Percentiles rank a stretch among this genome's conserved stretches.
Conservation (phyloP, 352 stramenopile species). For the Paralagenidium karlingii region DNA sequence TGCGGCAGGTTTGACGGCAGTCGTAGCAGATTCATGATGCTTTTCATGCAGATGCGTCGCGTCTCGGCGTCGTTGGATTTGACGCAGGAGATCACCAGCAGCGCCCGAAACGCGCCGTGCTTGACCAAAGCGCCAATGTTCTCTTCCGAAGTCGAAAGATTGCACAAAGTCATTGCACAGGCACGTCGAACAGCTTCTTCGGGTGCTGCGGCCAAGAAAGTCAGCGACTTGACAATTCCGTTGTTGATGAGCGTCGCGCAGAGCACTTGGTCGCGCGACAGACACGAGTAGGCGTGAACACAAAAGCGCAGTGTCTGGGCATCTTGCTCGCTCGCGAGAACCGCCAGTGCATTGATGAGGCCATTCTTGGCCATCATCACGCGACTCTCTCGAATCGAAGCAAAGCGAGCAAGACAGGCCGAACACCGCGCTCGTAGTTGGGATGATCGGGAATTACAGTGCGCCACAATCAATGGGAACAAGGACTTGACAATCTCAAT, state of each 20-base stretch:
- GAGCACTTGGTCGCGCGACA: conserved; percentile 31
- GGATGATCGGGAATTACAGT: conserved; percentile 14
- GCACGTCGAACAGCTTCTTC: conserved; percentile 55
- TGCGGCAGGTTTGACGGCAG: conserved; percentile 26
- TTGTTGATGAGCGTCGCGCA: conserved; percentile 32
- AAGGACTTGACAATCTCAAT: conserved; percentile 22
- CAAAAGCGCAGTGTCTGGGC: conserved; percentile 40
- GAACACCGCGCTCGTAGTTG: conserved; percentile 28
- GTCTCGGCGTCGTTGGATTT: conserved; percentile 73
- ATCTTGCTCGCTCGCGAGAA: conserved; percentile 36
- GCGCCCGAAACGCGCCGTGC: conserved; percentile 73
- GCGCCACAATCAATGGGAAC: conserved; percentile 24
- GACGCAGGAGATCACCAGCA: conserved; percentile 77
- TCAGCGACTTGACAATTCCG: conserved; percentile 61
- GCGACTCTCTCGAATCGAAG: conserved; percentile 37
- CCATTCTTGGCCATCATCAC: conserved; percentile 31
- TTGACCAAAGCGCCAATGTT: conserved; percentile 86
- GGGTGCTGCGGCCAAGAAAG: conserved; percentile 41
- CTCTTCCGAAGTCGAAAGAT: conserved; percentile 81
- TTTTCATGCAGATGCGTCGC: conserved; percentile 55
- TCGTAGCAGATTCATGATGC: conserved; percentile 51
- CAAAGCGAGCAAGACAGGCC: conserved; percentile 57
- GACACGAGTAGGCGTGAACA: conserved; percentile 47
- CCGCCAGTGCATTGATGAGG: conserved; percentile 27
- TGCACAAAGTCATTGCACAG: conserved; percentile 86